phyloP scores from a whole-genome alignment of 352 stramenopile genomes.

The Peronospora destructor region DNA sequence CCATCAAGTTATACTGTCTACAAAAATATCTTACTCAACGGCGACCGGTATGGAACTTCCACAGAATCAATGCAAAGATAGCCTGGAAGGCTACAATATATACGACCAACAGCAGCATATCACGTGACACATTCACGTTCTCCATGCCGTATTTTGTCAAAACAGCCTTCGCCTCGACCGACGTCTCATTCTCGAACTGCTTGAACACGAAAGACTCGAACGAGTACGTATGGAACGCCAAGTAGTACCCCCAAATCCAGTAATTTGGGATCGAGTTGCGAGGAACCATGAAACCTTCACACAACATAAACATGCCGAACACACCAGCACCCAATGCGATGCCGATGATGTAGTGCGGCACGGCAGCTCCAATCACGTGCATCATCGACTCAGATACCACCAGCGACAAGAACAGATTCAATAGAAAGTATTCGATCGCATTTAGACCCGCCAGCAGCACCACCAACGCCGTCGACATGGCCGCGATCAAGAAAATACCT shows the following conservation, averaged over 20 bases:
- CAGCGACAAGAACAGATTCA: conserved; percentile 70
- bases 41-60: conserved; percentile 16
- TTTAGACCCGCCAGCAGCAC: conserved; percentile 48
- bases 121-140: conserved; percentile 32
- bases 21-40: background rate
- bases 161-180: conserved; percentile 11
- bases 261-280: conserved; percentile 47
- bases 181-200: conserved; percentile 42
- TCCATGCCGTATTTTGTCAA: conserved; percentile 34
- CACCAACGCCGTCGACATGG: conserved; percentile 44
- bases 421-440: conserved; percentile 45
- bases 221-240: conserved; percentile 77
- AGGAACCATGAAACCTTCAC: conserved; percentile 73
- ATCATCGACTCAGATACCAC: conserved; percentile 74
- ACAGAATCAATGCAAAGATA: conserved; percentile 23
- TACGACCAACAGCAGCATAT: conserved; percentile 39
- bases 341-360: conserved; percentile 76
- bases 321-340: conserved; percentile 64
- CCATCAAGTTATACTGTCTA: too few species aligned
- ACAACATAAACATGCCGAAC: conserved; percentile 80
- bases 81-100: conserved; percentile 36
- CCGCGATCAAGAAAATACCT: conserved; percentile 57
- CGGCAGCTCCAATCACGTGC: conserved; percentile 59
- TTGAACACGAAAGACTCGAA: conserved; percentile 79
- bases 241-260: conserved; percentile 80